Conservation (phyloP, 2,329 filamentous ascomycete genomes). For the Cyphellophora attinorum region DNA sequence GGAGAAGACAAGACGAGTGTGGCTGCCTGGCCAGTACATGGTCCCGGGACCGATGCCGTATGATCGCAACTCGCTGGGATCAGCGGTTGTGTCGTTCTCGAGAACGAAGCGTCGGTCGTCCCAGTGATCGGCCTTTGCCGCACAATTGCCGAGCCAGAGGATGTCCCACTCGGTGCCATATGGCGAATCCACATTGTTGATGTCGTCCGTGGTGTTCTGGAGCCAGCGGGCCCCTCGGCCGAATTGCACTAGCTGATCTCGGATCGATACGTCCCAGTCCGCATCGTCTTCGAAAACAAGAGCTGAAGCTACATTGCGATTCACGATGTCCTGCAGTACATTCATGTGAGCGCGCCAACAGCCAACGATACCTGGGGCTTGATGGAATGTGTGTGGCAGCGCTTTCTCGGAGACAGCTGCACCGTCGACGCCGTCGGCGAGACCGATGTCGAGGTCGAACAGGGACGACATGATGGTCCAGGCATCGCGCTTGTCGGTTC, state of each 20-base stretch:
- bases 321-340: slow-evolving; percentile 29
- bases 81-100: slow-evolving; percentile 21
- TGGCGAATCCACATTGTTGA: slow-evolving; percentile 26
- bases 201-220: slow-evolving; percentile 14
- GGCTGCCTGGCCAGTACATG: slow-evolving; percentile 17
- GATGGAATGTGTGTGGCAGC: slow-evolving; percentile 5
- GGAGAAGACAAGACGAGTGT: slow-evolving; percentile 28
- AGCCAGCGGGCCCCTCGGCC: slow-evolving; percentile 21
- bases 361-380: slow-evolving; percentile 1
- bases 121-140: slow-evolving; percentile 14
- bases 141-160: slow-evolving; percentile 42
- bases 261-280: slow-evolving; percentile 47
- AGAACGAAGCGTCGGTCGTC: slow-evolving; percentile 20
- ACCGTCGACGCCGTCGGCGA: slow-evolving; percentile 4
- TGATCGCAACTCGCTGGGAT: slow-evolving; percentile 8
- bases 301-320: slow-evolving; percentile 34
- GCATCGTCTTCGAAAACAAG: slow-evolving; percentile 48
- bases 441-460: slow-evolving; percentile 19
- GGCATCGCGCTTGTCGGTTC: slow-evolving; percentile 41
- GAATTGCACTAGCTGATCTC: slow-evolving; percentile 34
- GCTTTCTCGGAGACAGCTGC: slow-evolving; percentile 5
- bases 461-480: slow-evolving; percentile 32
- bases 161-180: slow-evolving; percentile 46
- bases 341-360: slow-evolving; percentile 31
- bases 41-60: slow-evolving; percentile 11